Evolutionary conservation across 345 rosid species (phyloP).

Genomic region (Salix dunnii): DNA sequence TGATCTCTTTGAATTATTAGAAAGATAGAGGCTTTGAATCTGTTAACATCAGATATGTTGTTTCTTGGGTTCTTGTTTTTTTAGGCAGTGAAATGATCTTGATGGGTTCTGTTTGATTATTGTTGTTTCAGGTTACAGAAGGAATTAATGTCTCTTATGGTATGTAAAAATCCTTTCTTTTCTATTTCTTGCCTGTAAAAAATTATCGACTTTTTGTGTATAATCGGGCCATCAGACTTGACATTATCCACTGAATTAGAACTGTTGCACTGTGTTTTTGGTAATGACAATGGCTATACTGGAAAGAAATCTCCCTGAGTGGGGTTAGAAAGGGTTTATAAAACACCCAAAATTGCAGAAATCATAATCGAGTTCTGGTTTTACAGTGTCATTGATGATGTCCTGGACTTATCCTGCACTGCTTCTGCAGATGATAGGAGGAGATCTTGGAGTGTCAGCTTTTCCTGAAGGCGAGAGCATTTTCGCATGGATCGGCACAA

Average conservation of each 20-base stretch:
- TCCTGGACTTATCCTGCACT: background rate
- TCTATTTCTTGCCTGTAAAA: background rate
- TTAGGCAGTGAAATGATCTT: background rate
- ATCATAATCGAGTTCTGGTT: background rate
- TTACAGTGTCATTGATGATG: background rate
- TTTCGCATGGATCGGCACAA: constrained; percentile 29
- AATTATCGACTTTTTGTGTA: background rate
- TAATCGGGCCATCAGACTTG: background rate
- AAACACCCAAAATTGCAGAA: background rate
- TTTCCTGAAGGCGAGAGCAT: constrained; percentile 33
- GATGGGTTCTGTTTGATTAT: background rate
- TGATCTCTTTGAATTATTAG: background rate
- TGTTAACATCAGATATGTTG: background rate
- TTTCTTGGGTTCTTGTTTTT: background rate
- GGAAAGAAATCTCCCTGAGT: background rate
- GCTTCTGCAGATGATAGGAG: constrained; percentile 26
- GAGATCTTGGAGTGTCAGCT: constrained; percentile 29
- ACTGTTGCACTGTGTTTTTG: background rate
- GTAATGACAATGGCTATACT: background rate
- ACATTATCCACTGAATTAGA: background rate
- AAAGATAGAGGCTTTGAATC: background rate
- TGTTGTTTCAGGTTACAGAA: constrained; percentile 26
- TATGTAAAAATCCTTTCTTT: background rate
- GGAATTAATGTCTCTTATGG: constrained; percentile 34
- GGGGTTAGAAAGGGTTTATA: background rate